Base-by-base conservation (phyloP, 177 flowering plant genomes). In the Vitis hybrid region DNA sequence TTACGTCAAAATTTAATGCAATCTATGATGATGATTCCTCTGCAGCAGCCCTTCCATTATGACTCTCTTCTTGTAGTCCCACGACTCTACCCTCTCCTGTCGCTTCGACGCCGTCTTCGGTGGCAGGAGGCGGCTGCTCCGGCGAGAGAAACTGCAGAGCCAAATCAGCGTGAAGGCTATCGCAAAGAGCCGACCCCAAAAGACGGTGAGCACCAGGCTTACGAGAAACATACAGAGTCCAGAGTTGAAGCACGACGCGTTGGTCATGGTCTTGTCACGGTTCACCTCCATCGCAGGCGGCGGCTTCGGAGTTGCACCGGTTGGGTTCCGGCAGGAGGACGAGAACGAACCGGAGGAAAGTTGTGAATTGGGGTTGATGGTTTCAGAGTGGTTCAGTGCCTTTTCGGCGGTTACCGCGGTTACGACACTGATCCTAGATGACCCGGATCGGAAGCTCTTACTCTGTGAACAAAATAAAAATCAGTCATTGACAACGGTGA, bases 11-110 rank as follows among this genome's bases (percentile, higher is more conserved):
- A 64, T 71, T 74, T 60, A 74, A 71, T 74, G 72, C 67, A 34
- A 34, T 66, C 64, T 34, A 2, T 30, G 65, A 54, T 64, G 67
- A 40, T 70, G 55, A 52, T 71, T 78, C 74, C 74, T 70, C 19
- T 78, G 56, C 7, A 77, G 68, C 15, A 70, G 55, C 32, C 72
- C 80, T 68, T 71, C 77, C 69, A 73, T 74, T 40, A 78, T 78
- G 58, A 70, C 70, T 64, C 54, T 68, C 64, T 71, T 68, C 11
- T 23, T 58, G 17, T 68, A 17, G 3, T 70, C 74, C 58, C 60
- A 63, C 2, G 52, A 34, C 64, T 32, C n/a, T 40, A 6, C 45
- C 59, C 52, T 72, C 58, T 52, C 57, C 4, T 58, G 9, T 17
- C 58, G 5, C 17, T 4, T 1, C 50, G 21, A 13, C 60, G 21